Conservation (phyloP, 2,329 filamentous ascomycete species). For the Aspergillus tubingensis region DNA sequence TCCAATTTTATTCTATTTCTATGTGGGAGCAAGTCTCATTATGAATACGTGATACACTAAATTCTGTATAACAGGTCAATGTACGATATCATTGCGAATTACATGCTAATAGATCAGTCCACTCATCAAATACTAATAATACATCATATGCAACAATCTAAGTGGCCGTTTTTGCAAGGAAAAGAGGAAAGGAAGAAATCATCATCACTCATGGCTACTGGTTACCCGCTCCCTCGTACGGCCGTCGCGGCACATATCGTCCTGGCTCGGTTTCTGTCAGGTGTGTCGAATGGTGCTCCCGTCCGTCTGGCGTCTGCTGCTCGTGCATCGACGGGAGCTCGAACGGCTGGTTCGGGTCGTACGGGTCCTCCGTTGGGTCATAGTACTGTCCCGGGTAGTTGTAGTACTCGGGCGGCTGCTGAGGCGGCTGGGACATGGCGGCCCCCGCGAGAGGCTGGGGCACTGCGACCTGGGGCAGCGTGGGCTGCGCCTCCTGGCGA, state of each 20-base stretch:
- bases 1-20: too few relatives aligned
- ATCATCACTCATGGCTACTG: not conserved
- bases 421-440: not conserved
- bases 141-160: not conserved
- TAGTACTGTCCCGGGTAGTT: conserved; percentile 17
- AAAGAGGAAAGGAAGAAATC: not conserved
- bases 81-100: not conserved
- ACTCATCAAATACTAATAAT: not conserved
- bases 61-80: not conserved
- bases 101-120: not conserved
- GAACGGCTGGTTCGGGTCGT: conserved; percentile 18
- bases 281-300: not conserved
- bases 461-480: not conserved
- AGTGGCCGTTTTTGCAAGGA: too few relatives aligned
- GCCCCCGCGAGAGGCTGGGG: not conserved
- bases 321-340: conserved; percentile 15
- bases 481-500: conserved; percentile 11
- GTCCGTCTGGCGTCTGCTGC: too few relatives aligned
- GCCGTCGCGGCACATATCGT: not conserved
- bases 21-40: too few relatives aligned
- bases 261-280: conserved; percentile 3
- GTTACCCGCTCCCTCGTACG: not conserved
- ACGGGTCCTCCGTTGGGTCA: conserved; percentile 10
- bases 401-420: conserved; percentile 12
- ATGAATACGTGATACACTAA: too few relatives aligned